phyloP scores from a whole-genome alignment of 2,329 filamentous ascomycete genomes.

The Xylariales sp. region DNA sequence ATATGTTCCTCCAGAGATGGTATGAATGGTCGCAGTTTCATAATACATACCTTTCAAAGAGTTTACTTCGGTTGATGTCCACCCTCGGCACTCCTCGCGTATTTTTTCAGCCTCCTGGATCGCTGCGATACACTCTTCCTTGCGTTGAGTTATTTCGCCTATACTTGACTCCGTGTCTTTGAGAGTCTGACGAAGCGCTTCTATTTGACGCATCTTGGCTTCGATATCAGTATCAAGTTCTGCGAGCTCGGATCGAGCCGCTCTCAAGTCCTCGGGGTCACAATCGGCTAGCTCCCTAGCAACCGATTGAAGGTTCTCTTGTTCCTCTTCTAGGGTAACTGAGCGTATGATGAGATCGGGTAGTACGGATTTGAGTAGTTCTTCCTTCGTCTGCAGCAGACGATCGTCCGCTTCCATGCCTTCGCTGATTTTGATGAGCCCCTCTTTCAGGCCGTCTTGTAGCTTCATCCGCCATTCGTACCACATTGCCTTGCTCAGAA shows the following conservation, averaged over 20 bases:
- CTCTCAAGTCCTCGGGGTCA: slow-evolving; percentile 73
- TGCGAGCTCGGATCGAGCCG: slow-evolving; percentile 65
- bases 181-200: slow-evolving; percentile 61
- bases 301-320: slow-evolving; percentile 63
- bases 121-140: slow-evolving; percentile 64
- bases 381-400: slow-evolving; percentile 62
- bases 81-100: slow-evolving; percentile 84
- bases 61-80: slow-evolving; percentile 78
- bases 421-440: slow-evolving; percentile 68
- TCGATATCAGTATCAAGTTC: slow-evolving; percentile 64
- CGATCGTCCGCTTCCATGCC: slow-evolving; percentile 74
- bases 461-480: slow-evolving; percentile 96
- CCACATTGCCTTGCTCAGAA: slow-evolving; percentile 94
- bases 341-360: slow-evolving; percentile 60
- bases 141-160: slow-evolving; percentile 59
- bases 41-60: slow-evolving; percentile 65
- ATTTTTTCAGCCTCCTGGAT: slow-evolving; percentile 80
- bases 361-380: slow-evolving; percentile 62
- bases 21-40: not conserved
- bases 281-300: slow-evolving; percentile 73
- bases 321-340: slow-evolving; percentile 58
- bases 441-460: slow-evolving; percentile 74
- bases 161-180: slow-evolving; percentile 63
- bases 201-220: slow-evolving; percentile 63
- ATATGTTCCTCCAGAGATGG: slow-evolving; percentile 1